Conservation (phyloP, 148 eudicot genomes). For the Silene conica region DNA sequence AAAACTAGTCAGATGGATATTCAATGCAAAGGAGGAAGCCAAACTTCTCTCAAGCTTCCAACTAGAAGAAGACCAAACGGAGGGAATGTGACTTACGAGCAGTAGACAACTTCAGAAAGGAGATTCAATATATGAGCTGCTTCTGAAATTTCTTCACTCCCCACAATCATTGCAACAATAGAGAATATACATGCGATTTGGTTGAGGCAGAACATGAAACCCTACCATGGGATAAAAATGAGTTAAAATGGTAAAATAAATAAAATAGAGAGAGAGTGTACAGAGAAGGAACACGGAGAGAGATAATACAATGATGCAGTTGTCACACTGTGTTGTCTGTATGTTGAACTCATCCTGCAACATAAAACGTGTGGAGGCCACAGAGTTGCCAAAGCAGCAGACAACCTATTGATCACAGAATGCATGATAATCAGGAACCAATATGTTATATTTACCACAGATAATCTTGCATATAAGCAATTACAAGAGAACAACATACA, state of each 20-base stretch:
- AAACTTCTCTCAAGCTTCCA: background rate
- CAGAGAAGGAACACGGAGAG: constrained; percentile 24
- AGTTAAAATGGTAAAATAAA: background rate
- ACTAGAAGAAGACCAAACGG: constrained; percentile 4
- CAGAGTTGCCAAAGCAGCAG: constrained; percentile 84
- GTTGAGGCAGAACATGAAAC: constrained; percentile 81
- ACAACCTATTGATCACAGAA: constrained; percentile 45
- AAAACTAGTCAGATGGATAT: constrained; percentile 23
- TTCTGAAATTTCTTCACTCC: constrained; percentile 76
- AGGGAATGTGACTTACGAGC: constrained; percentile 57
- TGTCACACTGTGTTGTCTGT: constrained; percentile 90
- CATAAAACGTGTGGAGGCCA: constrained; percentile 88
- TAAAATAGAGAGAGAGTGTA: background rate
- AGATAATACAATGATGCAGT: constrained; percentile 86
- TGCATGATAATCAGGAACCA: constrained; percentile 1
- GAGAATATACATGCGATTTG: constrained; percentile 95
- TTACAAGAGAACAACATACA: background rate
- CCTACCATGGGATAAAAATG: constrained; percentile 37
- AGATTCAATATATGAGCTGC: constrained; percentile 68
- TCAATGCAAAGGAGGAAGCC: background rate
- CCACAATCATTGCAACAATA: constrained; percentile 77
- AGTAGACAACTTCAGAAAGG: constrained; percentile 72
- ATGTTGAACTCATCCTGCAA: constrained; percentile 98
- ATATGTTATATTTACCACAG: background rate
- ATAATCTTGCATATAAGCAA: background rate